Conservation (phyloP, 202 grass and related monocot species). For the Miscanthus sacchariflorus region DNA sequence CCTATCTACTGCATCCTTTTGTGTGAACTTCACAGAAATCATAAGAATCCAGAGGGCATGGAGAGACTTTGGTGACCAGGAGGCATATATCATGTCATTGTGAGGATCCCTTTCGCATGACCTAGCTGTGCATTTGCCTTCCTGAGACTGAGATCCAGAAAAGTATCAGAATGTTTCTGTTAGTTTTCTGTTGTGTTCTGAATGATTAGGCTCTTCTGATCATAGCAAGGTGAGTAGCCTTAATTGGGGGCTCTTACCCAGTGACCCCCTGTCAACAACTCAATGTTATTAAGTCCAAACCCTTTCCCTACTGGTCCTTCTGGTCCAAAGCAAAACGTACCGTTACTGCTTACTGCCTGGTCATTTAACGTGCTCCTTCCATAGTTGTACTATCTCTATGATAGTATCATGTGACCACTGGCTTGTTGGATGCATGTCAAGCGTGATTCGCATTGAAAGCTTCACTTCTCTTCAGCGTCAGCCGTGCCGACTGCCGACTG, state of each 20-base stretch:
- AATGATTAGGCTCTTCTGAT: not conserved
- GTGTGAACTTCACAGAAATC: conserved; percentile 46
- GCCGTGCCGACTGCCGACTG: not conserved
- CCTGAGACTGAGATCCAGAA: not conserved
- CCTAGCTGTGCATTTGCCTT: not conserved
- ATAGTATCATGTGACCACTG: conserved; percentile 25
- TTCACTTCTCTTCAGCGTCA: conserved; percentile 7
- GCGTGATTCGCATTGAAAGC: conserved; percentile 38
- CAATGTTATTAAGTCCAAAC: not conserved
- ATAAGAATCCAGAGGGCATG: conserved; percentile 6
- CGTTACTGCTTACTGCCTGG: not conserved
- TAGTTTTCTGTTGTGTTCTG: not conserved
- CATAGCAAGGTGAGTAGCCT: not conserved
- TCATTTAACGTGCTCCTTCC: conserved; percentile 28
- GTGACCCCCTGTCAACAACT: not conserved
- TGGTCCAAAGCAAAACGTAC: conserved; percentile 33
- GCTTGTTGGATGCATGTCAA: conserved; percentile 20
- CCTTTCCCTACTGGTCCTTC: not conserved
- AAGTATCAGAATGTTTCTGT: not conserved
- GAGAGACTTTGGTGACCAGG: not conserved
- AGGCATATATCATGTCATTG: not conserved
- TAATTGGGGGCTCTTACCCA: not conserved
- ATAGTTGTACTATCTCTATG: not conserved
- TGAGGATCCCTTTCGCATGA: not conserved
- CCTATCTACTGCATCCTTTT: not conserved